phyloP scores from a whole-genome alignment of 2,329 filamentous ascomycete species.

The Curvularia verruculosa region DNA sequence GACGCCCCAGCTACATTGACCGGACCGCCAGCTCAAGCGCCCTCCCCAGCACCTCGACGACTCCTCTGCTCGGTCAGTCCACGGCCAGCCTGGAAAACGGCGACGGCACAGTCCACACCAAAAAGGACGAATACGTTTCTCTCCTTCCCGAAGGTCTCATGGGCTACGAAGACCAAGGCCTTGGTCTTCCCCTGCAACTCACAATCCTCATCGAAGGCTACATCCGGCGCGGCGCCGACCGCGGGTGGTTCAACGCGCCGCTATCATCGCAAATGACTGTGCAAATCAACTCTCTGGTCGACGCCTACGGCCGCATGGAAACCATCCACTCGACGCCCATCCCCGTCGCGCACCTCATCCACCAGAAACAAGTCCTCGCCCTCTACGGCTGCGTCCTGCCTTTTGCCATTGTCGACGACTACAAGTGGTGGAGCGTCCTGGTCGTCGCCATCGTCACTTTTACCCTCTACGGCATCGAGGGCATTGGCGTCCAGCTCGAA shows the following conservation, averaged over 20 bases:
- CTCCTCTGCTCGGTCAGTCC: conserved; percentile 28
- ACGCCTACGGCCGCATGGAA: conserved; percentile 68
- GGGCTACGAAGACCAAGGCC: conserved; percentile 62
- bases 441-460: conserved; percentile 67
- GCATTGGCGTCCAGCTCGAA: conserved; percentile 67
- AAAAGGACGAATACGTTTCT: conserved; percentile 57
- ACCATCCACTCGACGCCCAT: conserved; percentile 69
- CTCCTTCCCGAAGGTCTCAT: conserved; percentile 58
- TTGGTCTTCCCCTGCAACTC: conserved; percentile 66
- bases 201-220: conserved; percentile 66
- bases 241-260: conserved; percentile 66
- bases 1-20: conserved; percentile 40
- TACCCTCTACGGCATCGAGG: conserved; percentile 68
- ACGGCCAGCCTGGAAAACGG: conserved; percentile 30
- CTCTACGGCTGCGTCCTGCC: conserved; percentile 66
- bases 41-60: conserved; percentile 20
- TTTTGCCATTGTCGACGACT: conserved; percentile 67
- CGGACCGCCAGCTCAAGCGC: conserved; percentile 13
- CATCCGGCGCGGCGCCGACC: conserved; percentile 61
- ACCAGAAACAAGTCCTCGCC: conserved; percentile 68
- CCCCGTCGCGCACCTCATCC: conserved; percentile 69
- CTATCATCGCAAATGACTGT: conserved; percentile 64
- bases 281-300: conserved; percentile 62
- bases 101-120: conserved; percentile 40
- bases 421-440: conserved; percentile 67